Percentiles rank a stretch among this genome's conserved stretches.
Conservation (phyloP, 257 asterid genomes). For the Solanum neorickii region DNA sequence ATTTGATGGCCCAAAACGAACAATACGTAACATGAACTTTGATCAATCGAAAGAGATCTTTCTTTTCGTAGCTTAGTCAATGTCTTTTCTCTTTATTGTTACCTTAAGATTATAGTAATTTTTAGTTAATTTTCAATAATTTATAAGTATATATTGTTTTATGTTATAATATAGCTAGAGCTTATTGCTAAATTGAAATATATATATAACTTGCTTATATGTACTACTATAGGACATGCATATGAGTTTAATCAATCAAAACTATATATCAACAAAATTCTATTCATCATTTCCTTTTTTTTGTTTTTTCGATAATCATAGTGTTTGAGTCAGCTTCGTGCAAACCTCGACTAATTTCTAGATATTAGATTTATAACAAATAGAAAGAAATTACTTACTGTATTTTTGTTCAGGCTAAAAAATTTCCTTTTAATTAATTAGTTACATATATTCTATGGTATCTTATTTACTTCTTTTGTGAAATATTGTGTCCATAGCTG, state of each 20-base stretch:
- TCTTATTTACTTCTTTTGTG: neutral
- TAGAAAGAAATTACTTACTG: neutral
- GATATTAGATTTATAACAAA: neutral
- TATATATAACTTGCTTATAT: neutral
- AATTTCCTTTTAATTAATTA: neutral
- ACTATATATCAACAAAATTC: neutral
- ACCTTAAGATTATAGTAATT: neutral
- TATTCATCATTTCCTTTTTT: neutral
- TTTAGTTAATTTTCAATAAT: neutral
- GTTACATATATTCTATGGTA: too few relatives aligned
- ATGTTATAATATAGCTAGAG: neutral
- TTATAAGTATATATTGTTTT: neutral
- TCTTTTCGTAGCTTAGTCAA: neutral
- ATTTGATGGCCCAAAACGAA: neutral
- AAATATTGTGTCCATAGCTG: neutral
- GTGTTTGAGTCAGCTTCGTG: neutral
- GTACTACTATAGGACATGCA: neutral
- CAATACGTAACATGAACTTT: neutral
- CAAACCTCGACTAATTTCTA: rapidly evolving
- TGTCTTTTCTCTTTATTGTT: neutral
- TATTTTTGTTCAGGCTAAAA: neutral
- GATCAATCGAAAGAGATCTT: neutral
- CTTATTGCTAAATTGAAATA: neutral
- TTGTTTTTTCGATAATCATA: too few relatives aligned
- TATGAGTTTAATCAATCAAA: neutral